Base-by-base conservation (phyloP, 345 rosid species). In the Erodium maritimum region DNA sequence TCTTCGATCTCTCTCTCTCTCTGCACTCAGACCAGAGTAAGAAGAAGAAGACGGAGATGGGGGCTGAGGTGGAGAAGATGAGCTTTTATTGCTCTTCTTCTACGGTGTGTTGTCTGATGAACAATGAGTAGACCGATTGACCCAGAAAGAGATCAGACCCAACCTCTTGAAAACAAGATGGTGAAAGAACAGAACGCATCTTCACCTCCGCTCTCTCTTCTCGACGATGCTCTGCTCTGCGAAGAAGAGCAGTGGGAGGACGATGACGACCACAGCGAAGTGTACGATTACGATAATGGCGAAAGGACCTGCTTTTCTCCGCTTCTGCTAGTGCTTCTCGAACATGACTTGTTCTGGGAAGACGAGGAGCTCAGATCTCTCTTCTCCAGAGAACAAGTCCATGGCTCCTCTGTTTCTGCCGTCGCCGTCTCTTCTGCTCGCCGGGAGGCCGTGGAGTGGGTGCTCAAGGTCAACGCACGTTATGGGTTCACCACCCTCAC, bases 401-500 rank as follows among this genome's bases (percentile, higher is more conserved):
- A 42, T 42, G 48, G 17, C 3, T 11, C 48, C 17, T 42, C 16
- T 42, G 17, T 10, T 37, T 37, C 46, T 12, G n/a, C n/a, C n/a
- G n/a, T n/a, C n/a, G n/a, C n/a, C n/a, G 46, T 5, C 9, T 29
- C 37, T 42, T 3, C 2, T 13, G 48, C 48, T 42, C 48, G 48
- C 2, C 11, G 48, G 12, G 48, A 42, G 48, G 97, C 91, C 12
- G 86, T 85, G 50, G 78, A 77, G 56, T 80, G 99, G 97, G 78
- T 94, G 69, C 77, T 90, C 21, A 80, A 69, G 59, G 97, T 82
- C 69, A 75, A 70, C 64, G 77, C 83, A 21, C 76, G 67, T 68
- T 82, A 75, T 61, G 84, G 90, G 6, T 94, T 90, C 82, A 70
- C 90, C 1, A 69, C 80, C 20, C 76, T 85, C 29, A 74, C 99